Evolutionary conservation across 2,329 filamentous ascomycete species (phyloP).

Genomic region (Trichoderma afroharzianum): DNA sequence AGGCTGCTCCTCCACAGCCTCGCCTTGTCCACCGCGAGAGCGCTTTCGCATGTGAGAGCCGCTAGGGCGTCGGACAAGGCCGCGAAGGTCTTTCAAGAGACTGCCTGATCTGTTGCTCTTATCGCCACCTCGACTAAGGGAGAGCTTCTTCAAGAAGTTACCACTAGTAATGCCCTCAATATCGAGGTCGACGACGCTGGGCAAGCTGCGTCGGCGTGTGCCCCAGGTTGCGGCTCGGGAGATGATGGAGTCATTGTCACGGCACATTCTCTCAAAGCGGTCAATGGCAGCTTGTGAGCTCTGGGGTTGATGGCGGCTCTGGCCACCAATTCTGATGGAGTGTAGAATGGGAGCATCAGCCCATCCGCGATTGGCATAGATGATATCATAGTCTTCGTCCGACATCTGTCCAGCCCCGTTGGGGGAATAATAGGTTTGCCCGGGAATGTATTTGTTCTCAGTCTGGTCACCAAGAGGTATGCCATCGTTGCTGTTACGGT

Average conservation of each 20-base stretch:
- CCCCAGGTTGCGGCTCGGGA: constrained; percentile 67
- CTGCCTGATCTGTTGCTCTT: constrained; percentile 45
- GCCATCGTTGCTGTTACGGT: constrained; percentile 36
- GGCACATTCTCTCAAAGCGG: constrained; percentile 48
- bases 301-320: constrained; percentile 42
- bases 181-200: constrained; percentile 55
- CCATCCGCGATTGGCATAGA: constrained; percentile 48
- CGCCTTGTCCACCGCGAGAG: constrained; percentile 39
- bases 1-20: constrained; percentile 22
- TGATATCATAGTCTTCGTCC: constrained; percentile 46
- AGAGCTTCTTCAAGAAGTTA: constrained; percentile 60
- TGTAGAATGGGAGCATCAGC: constrained; percentile 46
- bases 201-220: constrained; percentile 62
- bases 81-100: constrained; percentile 48
- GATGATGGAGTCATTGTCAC: constrained; percentile 55
- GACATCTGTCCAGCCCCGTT: constrained; percentile 42
- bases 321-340: constrained; percentile 36
- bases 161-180: constrained; percentile 54
- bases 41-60: constrained; percentile 44
- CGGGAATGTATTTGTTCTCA: constrained; percentile 47
- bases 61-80: constrained; percentile 50
- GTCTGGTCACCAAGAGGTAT: constrained; percentile 47
- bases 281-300: constrained; percentile 53
- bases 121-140: constrained; percentile 46
- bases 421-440: constrained; percentile 47